Base-by-base conservation (phyloP, 768 basidiomycete species). In the Phylloporus scabripes region DNA sequence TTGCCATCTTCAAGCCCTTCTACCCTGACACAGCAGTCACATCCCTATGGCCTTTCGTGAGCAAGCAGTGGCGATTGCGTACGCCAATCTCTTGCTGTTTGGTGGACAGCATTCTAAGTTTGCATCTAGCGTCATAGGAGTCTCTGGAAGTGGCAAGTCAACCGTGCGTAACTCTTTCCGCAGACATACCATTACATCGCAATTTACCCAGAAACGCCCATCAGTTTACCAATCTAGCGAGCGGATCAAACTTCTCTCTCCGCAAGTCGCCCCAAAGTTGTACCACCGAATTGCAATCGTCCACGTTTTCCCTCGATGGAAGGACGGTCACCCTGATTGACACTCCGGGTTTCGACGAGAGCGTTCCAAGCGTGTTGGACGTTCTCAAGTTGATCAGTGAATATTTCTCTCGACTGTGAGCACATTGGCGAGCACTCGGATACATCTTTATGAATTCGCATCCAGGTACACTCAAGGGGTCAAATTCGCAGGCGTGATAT, bases 271-370 rank as follows among this genome's bases (percentile, higher is more conserved):
- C 75, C 18, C 57, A 70, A 39, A 77, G 75, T 9, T 74, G 73
- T 56, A 80, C 78, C 0, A 61, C 57, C 29, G 57, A 60, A 11
- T 70, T 81, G 4, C 65, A 74, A 53, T 59, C 69, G 1, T 64
- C 75, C 0, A 53, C 73, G 1, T 77, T 80, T 54, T 50, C 66
- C 18, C 56, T 79, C 2, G 72, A 75, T 42, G 76, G 73, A 1
- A 64, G 62, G 10, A 54, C 46, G 21, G 67, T 81, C 38, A 72
- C 67, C 1, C 62, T 82, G 21, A 73, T 82, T 45, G 80, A 82
- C 55, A 82, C 79, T 0, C 80, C 80, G 1, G 80, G 80, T 5
- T 81, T 81, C 49, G 78, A 80, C 51, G 78, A 80, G 51, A 72
- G 74, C 4, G 33, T 32, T n/a, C 67, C 62, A 36, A 74, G 66